phyloP scores from a whole-genome alignment of 1,139 yeast species.

The Debaryomyces sp. region DNA sequence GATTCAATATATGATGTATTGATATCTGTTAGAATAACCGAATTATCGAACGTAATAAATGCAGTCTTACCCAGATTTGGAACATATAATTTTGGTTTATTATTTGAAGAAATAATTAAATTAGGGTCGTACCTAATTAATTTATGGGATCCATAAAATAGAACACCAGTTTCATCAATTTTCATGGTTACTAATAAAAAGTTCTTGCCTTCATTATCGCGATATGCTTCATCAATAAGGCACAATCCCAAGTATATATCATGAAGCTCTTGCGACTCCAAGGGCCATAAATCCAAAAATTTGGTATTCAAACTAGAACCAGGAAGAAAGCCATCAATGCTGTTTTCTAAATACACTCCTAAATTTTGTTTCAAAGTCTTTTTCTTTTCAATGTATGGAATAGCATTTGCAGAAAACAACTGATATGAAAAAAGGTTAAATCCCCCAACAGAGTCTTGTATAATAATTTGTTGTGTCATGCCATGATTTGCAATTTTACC shows the following conservation, averaged over 20 bases:
- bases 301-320: conserved; percentile 33
- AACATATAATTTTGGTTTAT: conserved; percentile 54
- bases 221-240: conserved; percentile 27
- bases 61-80: conserved; percentile 68
- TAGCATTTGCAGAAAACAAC: conserved; percentile 33
- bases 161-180: conserved; percentile 54
- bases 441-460: conserved; percentile 50
- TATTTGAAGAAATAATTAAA: conserved; percentile 25
- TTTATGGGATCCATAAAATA: conserved; percentile 63
- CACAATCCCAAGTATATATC: conserved; percentile 54
- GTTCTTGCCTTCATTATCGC: conserved; percentile 19
- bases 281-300: conserved; percentile 59
- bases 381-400: conserved; percentile 29
- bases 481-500: conserved; percentile 60
- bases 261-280: conserved; percentile 24
- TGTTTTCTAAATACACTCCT: conserved; percentile 32
- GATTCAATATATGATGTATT: conserved; percentile 39
- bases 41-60: conserved; percentile 60
- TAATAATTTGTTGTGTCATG: conserved; percentile 39
- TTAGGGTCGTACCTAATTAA: conserved; percentile 40
- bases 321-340: conserved; percentile 44
- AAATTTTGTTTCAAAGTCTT: conserved; percentile 33
- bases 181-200: conserved; percentile 59
- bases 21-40: conserved; percentile 69
- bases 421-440: conserved; percentile 38